Evolutionary conservation across 2,329 filamentous ascomycete species (phyloP), one percentile per base, ranked within the genome.

Genomic region (Penicillium brevicompactum): DNA sequence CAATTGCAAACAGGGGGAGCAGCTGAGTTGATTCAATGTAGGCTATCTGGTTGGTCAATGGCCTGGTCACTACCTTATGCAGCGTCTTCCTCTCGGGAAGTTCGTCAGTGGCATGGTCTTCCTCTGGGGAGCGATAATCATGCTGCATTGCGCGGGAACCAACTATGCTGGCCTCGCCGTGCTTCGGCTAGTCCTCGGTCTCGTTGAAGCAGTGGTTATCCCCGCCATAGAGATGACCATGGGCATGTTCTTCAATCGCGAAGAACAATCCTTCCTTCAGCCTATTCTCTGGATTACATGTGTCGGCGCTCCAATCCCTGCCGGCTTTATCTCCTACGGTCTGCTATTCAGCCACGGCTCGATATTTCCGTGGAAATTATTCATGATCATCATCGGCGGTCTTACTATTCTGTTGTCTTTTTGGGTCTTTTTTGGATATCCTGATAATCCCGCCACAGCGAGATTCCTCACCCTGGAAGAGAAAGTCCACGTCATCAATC

Each of bases 251-350:
- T 82, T 84, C 61, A 76, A 74, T 1, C 56, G 68, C 0, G 63
- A 74, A 9, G 80, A 83, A 41, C 74, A 74, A 9, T 73, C 76
- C 1, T 73, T 81, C 42, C 75, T 82, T 0, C 78, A 80, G 8
- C 74, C 81, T 0, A 67, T 84, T 0, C 83, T 84, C 55, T 84
- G 81, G 81, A 41, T 59, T 3, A 57, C 58, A 3, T 62, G 58
- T 13, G 45, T 60, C 46, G 60, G 55, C 4, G 47, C 75, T 0
- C 73, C 74, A 9, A 69, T 77, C 21, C 63, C 65, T 1, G 68
- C 72, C 0, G 74, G 71, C 0, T 76, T 77, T 32, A 71, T 77
- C 7, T 68, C 74, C 1, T 78, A 78, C 49, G 76, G 74, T 1
- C 62, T 78, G 1, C 69, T 78, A 5, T 76, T 64, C 55, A 72